Evolutionary conservation across 768 basidiomycete species (phyloP).

Genomic region (Lentinula guzmanii): DNA sequence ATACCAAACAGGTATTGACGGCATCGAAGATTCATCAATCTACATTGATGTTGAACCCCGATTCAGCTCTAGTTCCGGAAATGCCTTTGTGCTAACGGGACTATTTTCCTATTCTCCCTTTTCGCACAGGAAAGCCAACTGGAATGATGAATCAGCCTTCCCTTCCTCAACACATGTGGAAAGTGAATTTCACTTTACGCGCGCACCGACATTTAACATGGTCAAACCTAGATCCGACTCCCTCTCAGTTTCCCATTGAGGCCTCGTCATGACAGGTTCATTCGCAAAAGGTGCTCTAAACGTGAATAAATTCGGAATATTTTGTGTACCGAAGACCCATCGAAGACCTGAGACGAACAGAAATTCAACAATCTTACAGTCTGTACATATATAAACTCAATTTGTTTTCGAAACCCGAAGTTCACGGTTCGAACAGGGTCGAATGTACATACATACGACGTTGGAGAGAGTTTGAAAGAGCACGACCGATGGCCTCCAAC

Average conservation of each 20-base stretch:
- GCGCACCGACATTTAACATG: too few relatives aligned
- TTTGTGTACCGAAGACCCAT: background rate
- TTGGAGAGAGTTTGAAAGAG: too few relatives aligned
- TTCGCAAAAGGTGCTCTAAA: background rate
- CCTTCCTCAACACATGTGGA: too few relatives aligned
- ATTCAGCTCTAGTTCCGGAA: background rate
- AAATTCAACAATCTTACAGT: background rate
- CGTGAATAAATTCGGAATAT: background rate
- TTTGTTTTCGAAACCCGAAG: background rate
- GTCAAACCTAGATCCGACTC: too few relatives aligned
- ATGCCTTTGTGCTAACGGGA: background rate
- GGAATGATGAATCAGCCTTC: too few relatives aligned
- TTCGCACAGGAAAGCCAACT: too few relatives aligned
- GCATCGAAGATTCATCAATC: slow-evolving; percentile 1
- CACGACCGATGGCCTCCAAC: too few relatives aligned
- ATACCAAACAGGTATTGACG: background rate
- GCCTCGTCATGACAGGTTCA: background rate
- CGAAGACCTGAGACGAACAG: background rate
- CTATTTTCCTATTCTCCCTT: too few relatives aligned
- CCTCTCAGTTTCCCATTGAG: too few relatives aligned
- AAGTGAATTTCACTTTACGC: too few relatives aligned
- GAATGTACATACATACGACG: too few relatives aligned
- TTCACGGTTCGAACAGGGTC: background rate
- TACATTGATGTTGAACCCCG: background rate
- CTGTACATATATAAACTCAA: background rate